Evolutionary conservation across 257 asterid species (phyloP).

Genomic region (Catharanthus roseus): DNA sequence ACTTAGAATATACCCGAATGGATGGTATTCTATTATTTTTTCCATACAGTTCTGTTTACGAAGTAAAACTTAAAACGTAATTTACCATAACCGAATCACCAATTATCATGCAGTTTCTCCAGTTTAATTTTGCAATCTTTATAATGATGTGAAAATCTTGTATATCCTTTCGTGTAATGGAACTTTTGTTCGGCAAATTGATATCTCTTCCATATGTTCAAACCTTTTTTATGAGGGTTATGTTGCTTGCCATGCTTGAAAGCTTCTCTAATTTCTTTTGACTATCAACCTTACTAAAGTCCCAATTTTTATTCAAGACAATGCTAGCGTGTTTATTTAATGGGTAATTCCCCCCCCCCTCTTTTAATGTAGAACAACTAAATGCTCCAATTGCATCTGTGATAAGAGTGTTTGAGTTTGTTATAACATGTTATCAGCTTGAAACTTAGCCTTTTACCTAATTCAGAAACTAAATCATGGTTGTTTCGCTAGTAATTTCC

Average conservation of each 20-base stretch:
- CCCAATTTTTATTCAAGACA: neutral
- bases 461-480: neutral
- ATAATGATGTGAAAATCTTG: neutral
- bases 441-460: neutral
- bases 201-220: neutral
- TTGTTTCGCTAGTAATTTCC: neutral
- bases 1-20: neutral
- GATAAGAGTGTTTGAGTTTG: neutral
- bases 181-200: neutral
- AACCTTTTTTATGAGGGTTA: neutral
- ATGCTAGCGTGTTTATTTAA: too few relatives aligned
- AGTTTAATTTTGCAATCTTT: neutral
- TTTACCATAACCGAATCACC: neutral
- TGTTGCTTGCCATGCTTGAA: neutral
- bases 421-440: neutral
- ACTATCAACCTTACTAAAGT: neutral
- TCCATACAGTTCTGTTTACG: neutral
- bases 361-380: neutral
- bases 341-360: too few relatives aligned
- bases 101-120: neutral
- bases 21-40: neutral
- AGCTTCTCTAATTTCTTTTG: neutral
- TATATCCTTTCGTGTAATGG: neutral
- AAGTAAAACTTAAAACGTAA: neutral
- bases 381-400: neutral